Base-by-base conservation (phyloP, 495 filamentous ascomycete species). In the Talaromyces nanjingensis region DNA sequence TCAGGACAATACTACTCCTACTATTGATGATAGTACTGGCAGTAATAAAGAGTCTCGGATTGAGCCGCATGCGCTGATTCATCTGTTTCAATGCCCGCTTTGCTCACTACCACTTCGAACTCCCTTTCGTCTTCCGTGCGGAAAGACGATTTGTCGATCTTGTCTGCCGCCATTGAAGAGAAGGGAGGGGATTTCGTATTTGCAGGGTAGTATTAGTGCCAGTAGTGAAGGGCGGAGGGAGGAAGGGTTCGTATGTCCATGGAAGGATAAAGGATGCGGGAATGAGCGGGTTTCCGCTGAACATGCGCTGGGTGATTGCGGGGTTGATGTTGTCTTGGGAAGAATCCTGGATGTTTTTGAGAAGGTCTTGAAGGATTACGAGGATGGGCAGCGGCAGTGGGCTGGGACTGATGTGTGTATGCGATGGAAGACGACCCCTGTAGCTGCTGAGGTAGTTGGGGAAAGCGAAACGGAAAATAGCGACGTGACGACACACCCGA, bases 81-180 rank as follows among this genome's bases (percentile, higher is more conserved):
- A n/a, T 56, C 11, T 27, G 6, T 27, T 92, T 18, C 90, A 93
- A 72, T 97, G 92, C 71, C 78, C 81, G 22, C 75, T 82, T 65
- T 97, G 93, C 71, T 90, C 89, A 11, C 77, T 75, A 14, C 90
- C 88, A 2, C 77, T 93, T 3, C 80, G 74, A 31, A 77, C 81
- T 0, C 91, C 93, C 12, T 77, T 90, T 52, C 90, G 90, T 4
- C 77, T 97, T 18, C 92, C 92, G 2, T 97, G 93, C 70, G 92
- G 93, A 3, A 85, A 89, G 70, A 84, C 88, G 6, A 67, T 96
- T 6, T 97, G 93, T 75, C 85, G 83, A 64, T 70, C 69, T 18
- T 97, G 93, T 74, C 75, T 96, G 2, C 92, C 93, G 6, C 72
- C 81, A 33, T 68, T 84, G 5, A 83, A 85, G 66, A 68, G 73